These are phyloP conservation scores for Trichocladium uniseriatum DNA, from an alignment of 495 filamentous ascomycete species.

Conservation along the genomic window DNA sequence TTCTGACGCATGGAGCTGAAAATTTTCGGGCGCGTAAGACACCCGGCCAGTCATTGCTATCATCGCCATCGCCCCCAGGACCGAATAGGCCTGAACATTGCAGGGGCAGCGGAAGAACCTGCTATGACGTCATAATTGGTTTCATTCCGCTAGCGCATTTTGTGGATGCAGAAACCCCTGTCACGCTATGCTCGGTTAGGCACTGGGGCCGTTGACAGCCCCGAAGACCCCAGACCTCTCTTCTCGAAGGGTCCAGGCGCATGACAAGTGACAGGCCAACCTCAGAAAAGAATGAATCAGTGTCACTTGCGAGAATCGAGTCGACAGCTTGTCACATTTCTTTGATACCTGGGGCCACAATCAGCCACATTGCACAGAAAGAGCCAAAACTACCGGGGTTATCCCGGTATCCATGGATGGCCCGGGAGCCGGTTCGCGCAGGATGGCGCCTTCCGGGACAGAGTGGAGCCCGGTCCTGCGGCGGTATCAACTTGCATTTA, in stretches of 20 bases:
- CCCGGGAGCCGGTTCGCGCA: background rate
- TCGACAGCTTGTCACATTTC: background rate
- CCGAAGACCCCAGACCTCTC: background rate
- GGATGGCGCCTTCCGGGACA: no score
- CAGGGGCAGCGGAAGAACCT: background rate
- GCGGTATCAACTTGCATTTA: no score
- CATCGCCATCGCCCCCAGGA: no score
- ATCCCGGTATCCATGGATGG: no score
- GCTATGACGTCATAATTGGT: conserved; percentile 12
- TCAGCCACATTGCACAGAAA: background rate
- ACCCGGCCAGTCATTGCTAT: no score
- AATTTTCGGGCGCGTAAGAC: no score
- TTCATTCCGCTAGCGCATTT: conserved; percentile 1
- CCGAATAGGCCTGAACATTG: no score
- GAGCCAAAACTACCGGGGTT: no score
- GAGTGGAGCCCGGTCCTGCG: no score
- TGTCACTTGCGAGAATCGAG: no score
- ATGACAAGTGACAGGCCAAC: background rate
- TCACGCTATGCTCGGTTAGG: background rate
- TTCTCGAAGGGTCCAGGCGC: background rate
- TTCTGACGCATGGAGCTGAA: no score
- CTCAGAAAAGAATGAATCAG: no score
- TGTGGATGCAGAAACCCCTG: conserved; percentile 13
- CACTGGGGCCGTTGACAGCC: background rate
- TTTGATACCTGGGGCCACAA: background rate